These are phyloP conservation scores for Calocybe cyanea DNA, from an alignment of 768 basidiomycete species.

Conservation along the genomic window DNA sequence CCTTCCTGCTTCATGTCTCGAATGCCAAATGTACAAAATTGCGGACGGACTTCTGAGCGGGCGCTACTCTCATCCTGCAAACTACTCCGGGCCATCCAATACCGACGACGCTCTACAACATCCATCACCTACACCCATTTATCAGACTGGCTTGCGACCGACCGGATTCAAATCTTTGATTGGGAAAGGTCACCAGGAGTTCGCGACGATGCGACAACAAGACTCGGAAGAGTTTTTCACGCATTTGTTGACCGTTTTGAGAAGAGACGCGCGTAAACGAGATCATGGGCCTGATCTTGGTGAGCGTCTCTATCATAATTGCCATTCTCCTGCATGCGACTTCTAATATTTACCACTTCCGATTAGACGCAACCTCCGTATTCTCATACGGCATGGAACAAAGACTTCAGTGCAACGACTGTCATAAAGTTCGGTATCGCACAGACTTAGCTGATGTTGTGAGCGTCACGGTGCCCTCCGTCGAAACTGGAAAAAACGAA, in stretches of 20 bases:
- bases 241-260: slow-evolving; percentile 70
- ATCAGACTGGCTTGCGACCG: slow-evolving; percentile 85
- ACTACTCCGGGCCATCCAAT: slow-evolving; percentile 17
- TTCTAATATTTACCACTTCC: too few species aligned
- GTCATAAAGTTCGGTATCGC: slow-evolving; percentile 78
- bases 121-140: slow-evolving; percentile 44
- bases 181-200: slow-evolving; percentile 91
- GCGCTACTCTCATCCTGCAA: slow-evolving; percentile 72
- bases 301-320: slow-evolving; percentile 10
- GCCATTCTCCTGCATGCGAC: too few species aligned
- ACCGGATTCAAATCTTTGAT: slow-evolving; percentile 83
- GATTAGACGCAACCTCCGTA: slow-evolving; percentile 62
- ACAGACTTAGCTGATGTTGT: slow-evolving; percentile 72
- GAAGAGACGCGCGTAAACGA: slow-evolving; percentile 57
- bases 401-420: slow-evolving; percentile 75
- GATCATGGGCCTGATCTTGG: slow-evolving; percentile 33
- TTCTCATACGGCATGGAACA: slow-evolving; percentile 88
- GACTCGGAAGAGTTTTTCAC: slow-evolving; percentile 94
- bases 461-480: slow-evolving; percentile 76
- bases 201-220: slow-evolving; percentile 95
- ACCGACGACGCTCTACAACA: slow-evolving; percentile 14
- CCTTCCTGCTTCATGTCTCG: slow-evolving; percentile 82
- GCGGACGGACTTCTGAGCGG: slow-evolving; percentile 92
- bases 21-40: slow-evolving; percentile 92
- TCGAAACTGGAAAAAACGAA: slow-evolving; percentile 38